Base-by-base conservation (phyloP, 1,284 basidiomycete genomes). In the Pholiota adiposa region DNA sequence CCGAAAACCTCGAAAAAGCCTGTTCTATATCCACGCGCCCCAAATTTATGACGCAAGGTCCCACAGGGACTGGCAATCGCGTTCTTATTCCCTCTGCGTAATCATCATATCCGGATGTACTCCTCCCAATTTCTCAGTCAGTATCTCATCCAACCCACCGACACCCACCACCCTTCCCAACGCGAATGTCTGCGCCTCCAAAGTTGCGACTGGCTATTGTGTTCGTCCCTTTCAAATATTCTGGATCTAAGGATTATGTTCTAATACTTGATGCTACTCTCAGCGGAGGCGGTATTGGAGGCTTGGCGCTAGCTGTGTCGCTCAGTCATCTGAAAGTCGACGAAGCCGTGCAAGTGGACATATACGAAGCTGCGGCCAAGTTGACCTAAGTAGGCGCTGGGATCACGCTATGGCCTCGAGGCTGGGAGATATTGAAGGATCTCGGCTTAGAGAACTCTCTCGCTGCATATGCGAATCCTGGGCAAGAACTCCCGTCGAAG, bases 211-310 rank as follows among this genome's bases (percentile, higher is more conserved):
- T 55, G 9, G 54, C 54, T 46, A 48, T 55, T 25, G 18, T 55
- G 54, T 55, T 48, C 3, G 44, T 21, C 34, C 34, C 21, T 38
- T 16, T 8, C 14, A 3, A 33, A 36, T 3, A 14, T 27, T 9
- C 2, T 8, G 8, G 8, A 11, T 27, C 12, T n/a, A n/a, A n/a
- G n/a, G n/a, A n/a, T n/a, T n/a, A 0, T 19, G 27, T 21, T 9
- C 12, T 54, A 14, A 27, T 0, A n/a, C 21, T 36, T 21, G 19
- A 0, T 19, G 2, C 14, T 27, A 4, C 25, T 11, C 27, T 12
- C 25, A 67, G 64, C 38, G 67, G 70, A 23, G 67, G 62, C 4
- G 70, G 69, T 23, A 69, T 70, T 36, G 67, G 66, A 12, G 70
- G 70, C 8, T 52, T 71, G 21, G 61, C 65, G 4, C 33, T 69